phyloP scores from a whole-genome alignment of 1,139 yeast species.

The Lodderomyces orthopsilosis region DNA sequence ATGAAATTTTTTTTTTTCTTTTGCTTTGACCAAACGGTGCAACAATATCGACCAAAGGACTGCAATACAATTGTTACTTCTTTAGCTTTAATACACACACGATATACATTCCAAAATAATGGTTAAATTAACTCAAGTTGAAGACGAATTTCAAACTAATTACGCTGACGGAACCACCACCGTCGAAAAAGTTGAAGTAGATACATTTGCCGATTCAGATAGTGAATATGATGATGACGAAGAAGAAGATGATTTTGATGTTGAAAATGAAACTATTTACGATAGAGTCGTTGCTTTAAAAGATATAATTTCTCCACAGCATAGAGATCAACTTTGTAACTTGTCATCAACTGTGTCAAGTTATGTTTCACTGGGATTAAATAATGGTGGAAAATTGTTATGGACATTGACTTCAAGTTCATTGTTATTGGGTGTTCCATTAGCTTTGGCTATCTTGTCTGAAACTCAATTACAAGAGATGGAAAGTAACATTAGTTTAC shows the following conservation, averaged over 20 bases:
- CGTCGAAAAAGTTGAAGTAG: constrained; percentile 7
- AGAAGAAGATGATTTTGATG: constrained; percentile 70
- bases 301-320: constrained; percentile 88
- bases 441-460: constrained; percentile 81
- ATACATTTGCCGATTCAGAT: constrained; percentile 15
- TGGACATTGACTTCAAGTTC: constrained; percentile 88
- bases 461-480: constrained; percentile 92
- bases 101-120: constrained; percentile 24
- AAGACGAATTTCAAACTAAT: constrained; percentile 37
- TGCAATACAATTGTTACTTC: not conserved
- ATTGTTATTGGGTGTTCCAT: constrained; percentile 87
- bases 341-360: constrained; percentile 35
- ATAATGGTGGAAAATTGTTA: constrained; percentile 67
- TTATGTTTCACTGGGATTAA: constrained; percentile 44
- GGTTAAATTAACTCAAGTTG: constrained; percentile 76
- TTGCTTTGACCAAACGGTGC: not conserved
- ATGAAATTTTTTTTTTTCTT: constrained; percentile 1
- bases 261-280: constrained; percentile 74
- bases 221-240: constrained; percentile 46
- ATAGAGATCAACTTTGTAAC: constrained; percentile 53
- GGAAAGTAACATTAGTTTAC: constrained; percentile 89
- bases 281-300: constrained; percentile 90
- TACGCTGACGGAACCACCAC: constrained; percentile 21
- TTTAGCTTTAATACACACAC: too few relatives aligned
- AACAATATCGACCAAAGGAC: not conserved